These are phyloP conservation scores for Trypethelium eluteriae DNA, from an alignment of 495 filamentous ascomycete species.

Conservation along the genomic window DNA sequence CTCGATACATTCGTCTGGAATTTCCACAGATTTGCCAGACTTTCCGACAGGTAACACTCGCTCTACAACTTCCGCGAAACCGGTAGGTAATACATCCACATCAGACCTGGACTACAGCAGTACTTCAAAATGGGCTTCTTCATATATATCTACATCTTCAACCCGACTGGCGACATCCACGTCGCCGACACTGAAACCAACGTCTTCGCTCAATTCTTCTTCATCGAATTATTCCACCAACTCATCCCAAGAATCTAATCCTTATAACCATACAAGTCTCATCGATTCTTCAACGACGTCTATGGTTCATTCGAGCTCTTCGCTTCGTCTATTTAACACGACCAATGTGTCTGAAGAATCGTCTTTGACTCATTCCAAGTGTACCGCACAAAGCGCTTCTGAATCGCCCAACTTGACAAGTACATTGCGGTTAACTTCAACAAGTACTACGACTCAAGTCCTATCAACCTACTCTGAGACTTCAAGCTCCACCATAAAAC, in stretches of 20 bases:
- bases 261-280: not conserved
- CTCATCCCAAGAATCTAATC: not conserved
- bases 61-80: not conserved
- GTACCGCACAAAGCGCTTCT: not conserved
- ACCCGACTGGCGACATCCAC: not conserved
- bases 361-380: not conserved
- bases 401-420: no score
- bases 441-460: not conserved
- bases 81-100: not conserved
- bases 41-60: not conserved
- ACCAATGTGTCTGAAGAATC: not conserved
- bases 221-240: not conserved
- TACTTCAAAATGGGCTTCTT: not conserved
- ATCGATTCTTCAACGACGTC: not conserved
- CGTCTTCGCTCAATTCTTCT: not conserved
- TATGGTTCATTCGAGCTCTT: not conserved
- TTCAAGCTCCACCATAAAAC: not conserved
- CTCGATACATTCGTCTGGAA: not conserved
- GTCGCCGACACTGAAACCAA: not conserved
- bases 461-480: not conserved
- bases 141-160: not conserved
- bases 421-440: not conserved
- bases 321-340: not conserved
- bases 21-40: not conserved
- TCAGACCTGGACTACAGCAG: not conserved